These are phyloP conservation scores for Lycium barbarum DNA, from an alignment of 257 asterid species.

Conservation along the genomic window DNA sequence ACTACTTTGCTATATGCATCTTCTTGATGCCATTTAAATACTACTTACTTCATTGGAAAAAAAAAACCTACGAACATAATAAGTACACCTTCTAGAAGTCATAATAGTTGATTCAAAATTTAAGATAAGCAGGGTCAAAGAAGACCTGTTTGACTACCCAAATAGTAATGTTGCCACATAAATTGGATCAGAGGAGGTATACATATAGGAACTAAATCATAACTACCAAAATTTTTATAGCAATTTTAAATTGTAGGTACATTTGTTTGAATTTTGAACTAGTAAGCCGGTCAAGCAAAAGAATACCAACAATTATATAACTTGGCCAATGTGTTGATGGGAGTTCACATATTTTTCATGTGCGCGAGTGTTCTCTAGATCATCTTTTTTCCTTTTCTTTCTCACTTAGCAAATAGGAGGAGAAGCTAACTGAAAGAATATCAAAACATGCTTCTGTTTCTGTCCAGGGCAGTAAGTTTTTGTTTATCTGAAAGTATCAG, in stretches of 20 bases:
- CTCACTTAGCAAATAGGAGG: constrained; percentile 4
- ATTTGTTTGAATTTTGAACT: not conserved
- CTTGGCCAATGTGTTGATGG: not conserved
- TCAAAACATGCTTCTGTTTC: not conserved
- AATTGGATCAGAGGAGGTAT: not conserved
- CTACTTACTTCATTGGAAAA: too few relatives aligned
- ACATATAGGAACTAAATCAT: not conserved
- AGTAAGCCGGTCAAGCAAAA: not conserved
- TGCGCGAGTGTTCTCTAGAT: not conserved
- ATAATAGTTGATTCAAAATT: too few relatives aligned
- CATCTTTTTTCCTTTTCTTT: not conserved
- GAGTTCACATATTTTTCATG: not conserved
- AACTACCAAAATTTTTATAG: not conserved
- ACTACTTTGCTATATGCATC: too few relatives aligned
- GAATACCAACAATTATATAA: not conserved
- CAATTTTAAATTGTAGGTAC: not conserved
- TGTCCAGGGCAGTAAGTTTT: constrained; percentile 1
- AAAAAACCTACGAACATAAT: too few relatives aligned
- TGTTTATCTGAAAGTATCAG: not conserved
- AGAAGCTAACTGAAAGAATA: not conserved
- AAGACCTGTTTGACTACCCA: too few relatives aligned
- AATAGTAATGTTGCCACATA: too few relatives aligned
- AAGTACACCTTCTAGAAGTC: too few relatives aligned
- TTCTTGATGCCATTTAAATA: too few relatives aligned
- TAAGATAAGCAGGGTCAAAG: too few relatives aligned